Evolutionary conservation across 305 asterid genomes (phyloP).

Genomic region (Stenogyne calaminthoides): DNA sequence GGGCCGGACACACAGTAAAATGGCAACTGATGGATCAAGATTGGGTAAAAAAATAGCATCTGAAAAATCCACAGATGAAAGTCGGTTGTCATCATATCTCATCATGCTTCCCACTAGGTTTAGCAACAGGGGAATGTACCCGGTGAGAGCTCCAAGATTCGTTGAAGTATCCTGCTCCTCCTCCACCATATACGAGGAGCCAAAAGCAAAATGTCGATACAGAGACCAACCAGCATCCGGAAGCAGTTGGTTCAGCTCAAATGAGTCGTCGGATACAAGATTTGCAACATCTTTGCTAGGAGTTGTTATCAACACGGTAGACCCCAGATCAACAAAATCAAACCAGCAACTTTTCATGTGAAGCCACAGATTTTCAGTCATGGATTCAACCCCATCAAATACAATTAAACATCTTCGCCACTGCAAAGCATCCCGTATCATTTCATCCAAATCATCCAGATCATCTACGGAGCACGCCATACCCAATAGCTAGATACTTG

Average conservation of each 20-base stretch:
- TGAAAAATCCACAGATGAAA: not conserved
- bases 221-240: not conserved
- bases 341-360: conserved; percentile 16
- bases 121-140: not conserved
- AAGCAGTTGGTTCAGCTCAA: not conserved
- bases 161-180: not conserved
- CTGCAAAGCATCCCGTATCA: conserved; percentile 18
- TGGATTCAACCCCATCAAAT: conserved; percentile 24
- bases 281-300: not conserved
- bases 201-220: not conserved
- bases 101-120: conserved; percentile 18
- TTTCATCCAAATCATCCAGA: not conserved
- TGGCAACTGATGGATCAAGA: not conserved
- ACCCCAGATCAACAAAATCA: conserved; percentile 17
- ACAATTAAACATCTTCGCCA: conserved; percentile 17
- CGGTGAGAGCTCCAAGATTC: conserved; percentile 1
- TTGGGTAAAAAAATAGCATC: not conserved
- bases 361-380: conserved; percentile 1
- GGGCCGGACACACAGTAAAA: conserved; percentile 16
- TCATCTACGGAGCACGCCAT: not conserved
- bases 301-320: conserved; percentile 6
- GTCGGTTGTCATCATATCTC: not conserved
- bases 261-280: not conserved
- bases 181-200: too few relatives aligned
- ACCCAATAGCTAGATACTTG: too few relatives aligned